These are phyloP conservation scores for Ceratocystis ficicola DNA, from an alignment of 2,329 filamentous ascomycete genomes.

Conservation along the genomic window DNA sequence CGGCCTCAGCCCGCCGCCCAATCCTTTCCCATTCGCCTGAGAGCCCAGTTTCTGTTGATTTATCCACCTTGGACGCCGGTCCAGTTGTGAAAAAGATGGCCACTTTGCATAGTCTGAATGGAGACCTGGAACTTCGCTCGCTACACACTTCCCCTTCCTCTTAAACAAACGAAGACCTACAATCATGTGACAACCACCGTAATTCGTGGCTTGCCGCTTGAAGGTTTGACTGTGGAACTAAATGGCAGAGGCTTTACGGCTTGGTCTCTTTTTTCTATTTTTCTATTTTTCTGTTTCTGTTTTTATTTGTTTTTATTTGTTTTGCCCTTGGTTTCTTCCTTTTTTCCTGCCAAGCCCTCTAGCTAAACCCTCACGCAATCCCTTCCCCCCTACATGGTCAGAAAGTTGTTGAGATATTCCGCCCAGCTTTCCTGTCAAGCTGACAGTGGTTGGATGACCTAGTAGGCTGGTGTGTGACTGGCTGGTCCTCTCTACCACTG, in stretches of 20 bases:
- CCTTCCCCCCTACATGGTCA: neutral
- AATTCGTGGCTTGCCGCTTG: neutral
- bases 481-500: neutral
- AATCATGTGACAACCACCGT: neutral
- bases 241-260: neutral
- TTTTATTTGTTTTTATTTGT: neutral
- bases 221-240: neutral
- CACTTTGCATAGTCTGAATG: no score
- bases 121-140: no score
- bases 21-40: neutral
- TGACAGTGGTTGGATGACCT: neutral
- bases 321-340: neutral
- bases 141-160: neutral
- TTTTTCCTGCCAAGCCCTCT: neutral
- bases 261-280: neutral
- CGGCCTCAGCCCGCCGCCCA: slow-evolving; percentile 4
- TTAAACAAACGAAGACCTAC: neutral
- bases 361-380: neutral
- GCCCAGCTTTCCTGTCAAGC: slow-evolving; percentile 1
- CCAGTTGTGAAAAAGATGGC: no score
- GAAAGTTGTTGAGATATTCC: neutral
- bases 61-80: neutral
- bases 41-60: neutral
- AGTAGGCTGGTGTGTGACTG: neutral
- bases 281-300: neutral